Percentiles rank a stretch among this genome's conserved stretches.
Conservation (phyloP, 306 rosid species). For the Alnus rubra region DNA sequence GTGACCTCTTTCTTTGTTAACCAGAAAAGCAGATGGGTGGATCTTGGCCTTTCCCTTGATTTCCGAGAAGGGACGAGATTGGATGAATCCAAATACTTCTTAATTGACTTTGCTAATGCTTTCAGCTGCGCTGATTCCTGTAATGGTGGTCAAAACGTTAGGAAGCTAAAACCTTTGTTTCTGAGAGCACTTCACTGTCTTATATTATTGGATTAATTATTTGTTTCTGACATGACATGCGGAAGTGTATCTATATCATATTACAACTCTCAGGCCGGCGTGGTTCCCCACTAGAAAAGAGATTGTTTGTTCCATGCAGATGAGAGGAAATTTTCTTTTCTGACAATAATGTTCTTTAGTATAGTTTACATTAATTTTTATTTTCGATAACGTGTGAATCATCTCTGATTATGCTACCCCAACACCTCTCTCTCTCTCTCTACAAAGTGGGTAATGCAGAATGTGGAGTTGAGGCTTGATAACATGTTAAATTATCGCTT, state of each 20-base stretch:
- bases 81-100: background rate
- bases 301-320: too few species aligned
- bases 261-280: background rate
- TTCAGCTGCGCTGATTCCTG: background rate
- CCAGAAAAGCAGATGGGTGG: background rate
- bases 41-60: slow-evolving; percentile 3
- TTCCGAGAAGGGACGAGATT: background rate
- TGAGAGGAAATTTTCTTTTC: too few species aligned
- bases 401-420: too few species aligned
- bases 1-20: background rate
- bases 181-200: background rate
- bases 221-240: background rate
- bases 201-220: background rate
- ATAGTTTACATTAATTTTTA: too few species aligned
- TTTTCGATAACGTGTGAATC: too few species aligned
- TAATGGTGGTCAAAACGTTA: background rate
- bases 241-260: background rate
- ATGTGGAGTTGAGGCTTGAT: too few species aligned
- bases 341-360: too few species aligned
- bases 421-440: too few species aligned
- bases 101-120: background rate
- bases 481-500: too few species aligned
- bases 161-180: background rate
- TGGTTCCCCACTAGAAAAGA: background rate
- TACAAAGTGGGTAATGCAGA: too few species aligned